Conservation (phyloP, 495 filamentous ascomycete species). For the Penicillium diatomitis region DNA sequence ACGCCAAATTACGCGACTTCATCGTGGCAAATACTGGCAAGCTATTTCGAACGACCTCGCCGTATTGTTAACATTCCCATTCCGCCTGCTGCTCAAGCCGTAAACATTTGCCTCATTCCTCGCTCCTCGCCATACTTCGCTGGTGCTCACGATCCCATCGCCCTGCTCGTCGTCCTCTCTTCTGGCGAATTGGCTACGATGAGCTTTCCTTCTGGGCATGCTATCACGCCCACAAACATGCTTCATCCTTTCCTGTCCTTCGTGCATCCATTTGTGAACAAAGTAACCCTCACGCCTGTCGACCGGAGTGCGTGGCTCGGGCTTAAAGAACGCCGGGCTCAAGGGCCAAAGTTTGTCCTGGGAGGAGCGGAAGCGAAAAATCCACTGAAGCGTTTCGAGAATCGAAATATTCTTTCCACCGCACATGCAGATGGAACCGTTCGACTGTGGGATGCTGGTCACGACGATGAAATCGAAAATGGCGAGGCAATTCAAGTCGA, state of each 20-base stretch:
- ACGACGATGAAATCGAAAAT: slow-evolving; percentile 91
- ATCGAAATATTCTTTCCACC: slow-evolving; percentile 70
- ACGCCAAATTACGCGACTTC: slow-evolving; percentile 89
- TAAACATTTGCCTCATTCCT: slow-evolving; percentile 78
- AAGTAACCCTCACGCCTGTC: slow-evolving; percentile 54
- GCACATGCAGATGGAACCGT: slow-evolving; percentile 83
- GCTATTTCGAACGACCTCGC: slow-evolving; percentile 67
- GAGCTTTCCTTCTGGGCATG: slow-evolving; percentile 83
- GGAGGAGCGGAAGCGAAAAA: slow-evolving; percentile 65
- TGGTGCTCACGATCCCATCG: slow-evolving; percentile 83
- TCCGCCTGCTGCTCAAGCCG: slow-evolving; percentile 67
- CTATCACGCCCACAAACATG: slow-evolving; percentile 84
- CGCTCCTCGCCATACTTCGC: slow-evolving; percentile 73
- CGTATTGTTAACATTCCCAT: slow-evolving; percentile 59
- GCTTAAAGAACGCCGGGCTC: slow-evolving; percentile 65
- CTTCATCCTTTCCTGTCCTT: slow-evolving; percentile 75
- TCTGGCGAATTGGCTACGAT: slow-evolving; percentile 83
- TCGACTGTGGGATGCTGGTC: slow-evolving; percentile 81
- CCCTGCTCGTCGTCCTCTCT: slow-evolving; percentile 64
- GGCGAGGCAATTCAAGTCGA: slow-evolving; percentile 73
- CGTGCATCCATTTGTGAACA: slow-evolving; percentile 78
- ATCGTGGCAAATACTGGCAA: slow-evolving; percentile 69
- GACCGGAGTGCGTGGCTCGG: slow-evolving; percentile 79
- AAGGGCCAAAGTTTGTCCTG: slow-evolving; percentile 63
- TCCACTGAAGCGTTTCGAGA: slow-evolving; percentile 63